Evolutionary conservation across 2,329 filamentous ascomycete genomes (phyloP), one percentile per base, ranked within the genome.

Genomic region (Purpureocillium lavendulum): DNA sequence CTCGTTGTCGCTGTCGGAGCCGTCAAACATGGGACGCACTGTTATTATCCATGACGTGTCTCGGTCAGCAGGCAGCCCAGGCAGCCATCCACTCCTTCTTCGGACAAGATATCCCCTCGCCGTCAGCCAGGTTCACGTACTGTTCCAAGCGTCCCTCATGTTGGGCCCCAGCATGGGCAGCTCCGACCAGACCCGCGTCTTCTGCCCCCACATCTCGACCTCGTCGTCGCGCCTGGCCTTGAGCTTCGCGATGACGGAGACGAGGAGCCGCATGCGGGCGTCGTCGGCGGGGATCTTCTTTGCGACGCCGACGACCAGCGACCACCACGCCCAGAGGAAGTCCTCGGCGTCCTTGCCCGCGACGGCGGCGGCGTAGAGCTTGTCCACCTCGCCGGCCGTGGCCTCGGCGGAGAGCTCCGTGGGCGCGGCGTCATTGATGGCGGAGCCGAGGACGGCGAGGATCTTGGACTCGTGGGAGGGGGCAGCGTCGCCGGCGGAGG

Each of bases 321-420:
- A 43, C 58, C 58, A 60, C 15, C 59, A 43, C 3, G 41, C 45
- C 52, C 55, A 59, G 37, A 60, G 50, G 40, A 52, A 55, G 32
- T 47, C 41, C 35, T 55, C 53, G 35, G 44, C 33, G 9, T 50
- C 42, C 6, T 49, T 44, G 24, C 40, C 21, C 21, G 21, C 21
- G 6, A 10, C 16, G 31, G 39, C 42, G 15, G 39, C 36, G 7
- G 43, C 43, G 39, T 52, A 55, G 9, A 56, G 50, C 34, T 46
- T 33, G 45, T 58, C 53, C 35, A 59, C 48, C 13, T 49, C 40
- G 30, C 33, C 35, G 35, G 53, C 54, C 8, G 50, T 44, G 21
- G 36, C 43, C 28, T 50, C 45, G 40, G 49, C 47, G 4, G 47
- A 44, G 13, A 39, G 38, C 9, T 40, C 30, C 12, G 46, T 44